phyloP scores from a whole-genome alignment of 805 yeast genomes.

The Saccharomycopsis lassenensis region DNA sequence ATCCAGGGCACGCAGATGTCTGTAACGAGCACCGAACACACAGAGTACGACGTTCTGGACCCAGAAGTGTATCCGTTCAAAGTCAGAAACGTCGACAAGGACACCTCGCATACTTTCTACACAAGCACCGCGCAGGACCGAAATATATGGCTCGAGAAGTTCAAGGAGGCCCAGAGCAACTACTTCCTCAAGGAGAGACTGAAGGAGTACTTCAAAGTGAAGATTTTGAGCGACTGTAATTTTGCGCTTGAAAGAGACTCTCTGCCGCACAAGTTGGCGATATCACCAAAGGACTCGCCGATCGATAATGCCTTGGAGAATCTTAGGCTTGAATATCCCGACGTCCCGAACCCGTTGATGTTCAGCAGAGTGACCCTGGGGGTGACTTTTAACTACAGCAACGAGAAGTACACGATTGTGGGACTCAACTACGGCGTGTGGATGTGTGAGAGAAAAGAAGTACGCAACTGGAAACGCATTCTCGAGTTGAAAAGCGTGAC shows the following conservation, averaged over 20 bases:
- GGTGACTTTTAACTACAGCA: slow-evolving; percentile 30
- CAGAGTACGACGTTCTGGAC: slow-evolving; percentile 14
- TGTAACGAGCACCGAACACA: background rate
- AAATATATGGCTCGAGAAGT: slow-evolving; percentile 44
- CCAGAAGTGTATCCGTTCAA: slow-evolving; percentile 30
- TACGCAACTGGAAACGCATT: slow-evolving; percentile 44
- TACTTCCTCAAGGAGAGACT: slow-evolving; percentile 29
- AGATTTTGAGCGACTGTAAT: slow-evolving; percentile 42
- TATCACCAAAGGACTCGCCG: slow-evolving; percentile 42
- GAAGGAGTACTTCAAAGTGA: slow-evolving; percentile 44
- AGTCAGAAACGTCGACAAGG: slow-evolving; percentile 47
- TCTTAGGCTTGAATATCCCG: slow-evolving; percentile 23
- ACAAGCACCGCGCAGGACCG: slow-evolving; percentile 40
- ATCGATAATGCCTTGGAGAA: slow-evolving; percentile 31
- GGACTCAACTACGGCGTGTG: slow-evolving; percentile 61
- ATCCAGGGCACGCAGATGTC: background rate
- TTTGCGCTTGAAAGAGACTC: slow-evolving; percentile 56
- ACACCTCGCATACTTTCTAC: slow-evolving; percentile 40
- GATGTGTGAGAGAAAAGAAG: slow-evolving; percentile 27
- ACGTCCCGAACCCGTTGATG: slow-evolving; percentile 22
- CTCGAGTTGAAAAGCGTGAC: slow-evolving; percentile 40
- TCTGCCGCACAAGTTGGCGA: slow-evolving; percentile 40
- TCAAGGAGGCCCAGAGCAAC: slow-evolving; percentile 36
- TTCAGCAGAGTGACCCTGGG: slow-evolving; percentile 23
- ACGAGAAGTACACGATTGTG: slow-evolving; percentile 36